phyloP scores from a whole-genome alignment of 208 protist genomes.

The Leishmania gerbilli region DNA sequence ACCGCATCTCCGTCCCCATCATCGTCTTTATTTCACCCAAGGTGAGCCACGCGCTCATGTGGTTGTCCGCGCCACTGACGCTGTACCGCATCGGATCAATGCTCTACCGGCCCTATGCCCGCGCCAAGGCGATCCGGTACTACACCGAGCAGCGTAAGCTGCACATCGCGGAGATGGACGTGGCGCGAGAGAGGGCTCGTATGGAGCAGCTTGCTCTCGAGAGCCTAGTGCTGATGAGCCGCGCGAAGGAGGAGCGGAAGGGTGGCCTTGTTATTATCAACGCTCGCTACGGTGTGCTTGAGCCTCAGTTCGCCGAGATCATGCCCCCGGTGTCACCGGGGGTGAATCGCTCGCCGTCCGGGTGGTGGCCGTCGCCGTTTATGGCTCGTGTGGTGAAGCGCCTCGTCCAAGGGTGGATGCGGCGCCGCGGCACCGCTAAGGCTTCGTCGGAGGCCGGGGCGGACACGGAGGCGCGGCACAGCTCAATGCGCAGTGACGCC shows the following conservation, averaged over 20 bases:
- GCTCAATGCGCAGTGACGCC: constrained; percentile 29
- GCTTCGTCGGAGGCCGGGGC: background rate
- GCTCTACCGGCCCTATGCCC: constrained; percentile 56
- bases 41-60: constrained; percentile 49
- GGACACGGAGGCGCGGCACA: constrained; percentile 19
- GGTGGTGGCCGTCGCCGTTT: constrained; percentile 32
- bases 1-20: constrained; percentile 77
- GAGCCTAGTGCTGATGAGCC: constrained; percentile 43
- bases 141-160: constrained; percentile 52
- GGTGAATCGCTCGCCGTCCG: background rate
- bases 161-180: constrained; percentile 75
- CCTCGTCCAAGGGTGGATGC: constrained; percentile 17
- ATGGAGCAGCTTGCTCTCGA: constrained; percentile 78
- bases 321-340: constrained; percentile 1
- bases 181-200: constrained; percentile 63
- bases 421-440: background rate
- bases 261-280: constrained; percentile 88
- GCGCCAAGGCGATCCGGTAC: constrained; percentile 41
- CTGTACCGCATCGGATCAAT: constrained; percentile 52
- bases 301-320: constrained; percentile 59
- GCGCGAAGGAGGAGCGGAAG: constrained; percentile 60
- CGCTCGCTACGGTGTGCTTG: constrained; percentile 82
- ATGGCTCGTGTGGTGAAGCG: constrained; percentile 21
- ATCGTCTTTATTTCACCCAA: constrained; percentile 61
- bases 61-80: constrained; percentile 58